Base-by-base conservation (phyloP, 2,329 filamentous ascomycete species). In the Penicillium sp. region DNA sequence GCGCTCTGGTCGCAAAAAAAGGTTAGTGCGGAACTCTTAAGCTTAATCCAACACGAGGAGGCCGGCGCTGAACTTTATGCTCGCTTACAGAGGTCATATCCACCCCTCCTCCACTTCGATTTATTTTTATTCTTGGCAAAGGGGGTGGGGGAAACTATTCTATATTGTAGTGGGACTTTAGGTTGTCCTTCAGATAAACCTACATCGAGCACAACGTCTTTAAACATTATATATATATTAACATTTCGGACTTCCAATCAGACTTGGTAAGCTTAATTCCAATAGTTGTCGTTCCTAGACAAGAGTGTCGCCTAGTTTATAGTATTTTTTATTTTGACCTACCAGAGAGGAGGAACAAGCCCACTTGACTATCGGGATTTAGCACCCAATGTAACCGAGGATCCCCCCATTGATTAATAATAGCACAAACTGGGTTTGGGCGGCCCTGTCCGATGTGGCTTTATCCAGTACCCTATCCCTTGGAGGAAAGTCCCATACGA, bases 11-110 rank as follows among this genome's bases (percentile, higher is more conserved):
- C 68, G 65, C 67, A 66, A 54, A 60, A 68, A 65, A 50, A 63
- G 65, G 66, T 69, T 74, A 71, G 71, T 69, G 70, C 66, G 65
- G 61, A 66, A 71, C 75, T 71, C 72, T 75, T 75, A 76, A 76
- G 73, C 73, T 75, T 75, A 76, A 76, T 74, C 72, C 71, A 68
- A 75, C 73, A 74, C 72, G 72, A 74, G 72, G 72, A 59, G 52
- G 54, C 50, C 60, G 61, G 57, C 64, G 63, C 64, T 64, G 65
- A 72, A 72, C 66, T 68, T 70, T 72, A 71, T 71, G 66, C 69
- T 71, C 68, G 70, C 68, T 71, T 72, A 72, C 65, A 67, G 60
- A 65, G 53, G 49, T 52, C 33, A 34, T 34, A 50, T 50, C 47
- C 48, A 50, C 48, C 23, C 38, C 21, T 34, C 50, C 56, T 65